These are phyloP conservation scores for Lolium perenne DNA, from an alignment of 176 grass and related monocot species.

Conservation along the genomic window DNA sequence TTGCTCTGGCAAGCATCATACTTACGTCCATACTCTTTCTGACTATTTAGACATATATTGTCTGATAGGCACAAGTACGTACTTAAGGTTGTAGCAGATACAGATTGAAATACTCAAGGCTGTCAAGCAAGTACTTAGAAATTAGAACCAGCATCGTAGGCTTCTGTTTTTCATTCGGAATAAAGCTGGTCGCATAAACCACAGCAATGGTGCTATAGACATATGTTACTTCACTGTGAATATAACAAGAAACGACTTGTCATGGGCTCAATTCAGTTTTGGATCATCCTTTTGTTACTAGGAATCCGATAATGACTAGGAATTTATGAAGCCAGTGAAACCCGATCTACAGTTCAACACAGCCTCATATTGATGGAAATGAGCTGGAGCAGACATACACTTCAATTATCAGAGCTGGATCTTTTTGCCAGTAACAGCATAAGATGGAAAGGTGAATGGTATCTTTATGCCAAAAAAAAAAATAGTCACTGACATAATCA, in stretches of 20 bases:
- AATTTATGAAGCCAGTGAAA: background rate
- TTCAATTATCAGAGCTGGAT: background rate
- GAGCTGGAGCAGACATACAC: background rate
- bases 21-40: background rate
- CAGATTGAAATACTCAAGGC: constrained; percentile 3
- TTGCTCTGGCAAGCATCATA: background rate
- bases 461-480: background rate
- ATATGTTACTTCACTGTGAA: constrained; percentile 1
- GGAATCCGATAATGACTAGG: background rate
- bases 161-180: constrained; percentile 13
- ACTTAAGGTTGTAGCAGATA: background rate
- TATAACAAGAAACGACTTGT: constrained; percentile 14
- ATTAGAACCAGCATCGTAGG: background rate
- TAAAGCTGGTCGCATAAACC: constrained; percentile 26
- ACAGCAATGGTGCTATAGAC: background rate
- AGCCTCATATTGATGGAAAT: constrained; percentile 18
- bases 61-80: background rate
- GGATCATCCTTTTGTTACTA: background rate
- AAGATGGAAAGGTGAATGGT: background rate
- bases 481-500: background rate
- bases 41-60: background rate
- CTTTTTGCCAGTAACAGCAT: background rate
- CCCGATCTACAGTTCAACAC: background rate
- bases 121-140: constrained; percentile 14
- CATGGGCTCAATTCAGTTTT: background rate